Conservation (phyloP, 2,329 filamentous ascomycete genomes). For the Monosporascus ibericus region DNA sequence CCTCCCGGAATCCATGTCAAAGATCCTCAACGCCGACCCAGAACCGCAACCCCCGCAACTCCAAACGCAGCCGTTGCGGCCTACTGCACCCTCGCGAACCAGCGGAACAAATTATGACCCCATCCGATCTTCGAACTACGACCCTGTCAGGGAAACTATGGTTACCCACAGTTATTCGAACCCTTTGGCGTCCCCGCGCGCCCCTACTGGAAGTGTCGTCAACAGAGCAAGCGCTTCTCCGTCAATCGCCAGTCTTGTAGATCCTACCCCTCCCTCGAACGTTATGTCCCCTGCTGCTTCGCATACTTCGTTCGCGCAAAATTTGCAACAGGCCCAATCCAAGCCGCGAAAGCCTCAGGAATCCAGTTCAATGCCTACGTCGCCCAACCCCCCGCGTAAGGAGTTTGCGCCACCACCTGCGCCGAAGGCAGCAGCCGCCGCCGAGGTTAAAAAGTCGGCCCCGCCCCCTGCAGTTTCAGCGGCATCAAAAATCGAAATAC, state of each 20-base stretch:
- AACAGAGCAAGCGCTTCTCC: slow-evolving; percentile 83
- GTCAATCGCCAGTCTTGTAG: slow-evolving; percentile 85
- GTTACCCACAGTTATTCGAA: slow-evolving; percentile 43
- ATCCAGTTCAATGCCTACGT: slow-evolving; percentile 33
- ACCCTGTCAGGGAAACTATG: slow-evolving; percentile 58
- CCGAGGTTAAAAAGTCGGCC: slow-evolving; percentile 33
- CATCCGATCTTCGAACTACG: slow-evolving; percentile 69
- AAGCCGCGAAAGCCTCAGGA: slow-evolving; percentile 28
- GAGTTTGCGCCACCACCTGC: slow-evolving; percentile 30
- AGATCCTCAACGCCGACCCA: slow-evolving; percentile 49
- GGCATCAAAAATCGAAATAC: slow-evolving; percentile 26
- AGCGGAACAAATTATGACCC: slow-evolving; percentile 86
- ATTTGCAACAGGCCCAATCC: slow-evolving; percentile 21
- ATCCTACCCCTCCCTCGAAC: slow-evolving; percentile 48
- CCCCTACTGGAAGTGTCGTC: slow-evolving; percentile 31
- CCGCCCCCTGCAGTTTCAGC: slow-evolving; percentile 21
- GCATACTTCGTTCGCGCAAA: slow-evolving; percentile 28
- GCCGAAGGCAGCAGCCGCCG: slow-evolving; percentile 19
- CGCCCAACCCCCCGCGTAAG: slow-evolving; percentile 34
- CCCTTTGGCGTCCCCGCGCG: slow-evolving; percentile 46
- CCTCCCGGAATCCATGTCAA: slow-evolving; percentile 47
- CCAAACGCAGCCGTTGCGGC: slow-evolving; percentile 37
- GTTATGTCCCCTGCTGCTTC: slow-evolving; percentile 34
- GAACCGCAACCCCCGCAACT: slow-evolving; percentile 36
- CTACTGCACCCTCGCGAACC: slow-evolving; percentile 44